Evolutionary conservation across 1,284 basidiomycete species (phyloP).

Genomic region (Chalciporus sp.): DNA sequence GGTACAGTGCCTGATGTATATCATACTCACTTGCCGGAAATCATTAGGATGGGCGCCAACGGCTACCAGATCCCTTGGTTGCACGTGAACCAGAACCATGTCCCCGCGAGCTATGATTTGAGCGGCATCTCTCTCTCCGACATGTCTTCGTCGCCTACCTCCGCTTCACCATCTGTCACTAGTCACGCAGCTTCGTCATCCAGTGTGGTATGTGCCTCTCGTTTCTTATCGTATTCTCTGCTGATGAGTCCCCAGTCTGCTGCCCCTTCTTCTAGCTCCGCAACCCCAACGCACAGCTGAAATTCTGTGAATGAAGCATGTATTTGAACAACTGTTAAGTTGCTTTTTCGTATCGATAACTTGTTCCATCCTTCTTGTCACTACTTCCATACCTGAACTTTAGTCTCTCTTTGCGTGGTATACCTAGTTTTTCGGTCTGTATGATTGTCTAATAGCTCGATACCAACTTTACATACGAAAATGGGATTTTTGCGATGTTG

Average conservation of each 20-base stretch:
- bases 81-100: conserved; percentile 48
- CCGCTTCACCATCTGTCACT: conserved; percentile 1
- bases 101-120: conserved; percentile 47
- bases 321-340: background rate
- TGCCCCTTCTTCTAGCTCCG: background rate
- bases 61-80: conserved; percentile 64
- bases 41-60: conserved; percentile 41
- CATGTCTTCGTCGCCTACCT: conserved; percentile 13
- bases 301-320: background rate
- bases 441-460: conserved; percentile 8
- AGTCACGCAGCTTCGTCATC: background rate
- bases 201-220: background rate
- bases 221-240: background rate
- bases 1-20: background rate
- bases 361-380: background rate
- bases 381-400: background rate
- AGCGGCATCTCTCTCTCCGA: conserved; percentile 21
- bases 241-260: background rate
- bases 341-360: too few relatives aligned
- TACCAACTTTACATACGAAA: background rate
- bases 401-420: background rate
- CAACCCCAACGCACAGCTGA: conserved; percentile 13
- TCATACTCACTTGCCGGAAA: background rate
- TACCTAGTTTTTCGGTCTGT: background rate
- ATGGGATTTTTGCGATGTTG: background rate